These are phyloP conservation scores for Beauveria australis DNA, from an alignment of 2,329 filamentous ascomycete species.

Conservation along the genomic window DNA sequence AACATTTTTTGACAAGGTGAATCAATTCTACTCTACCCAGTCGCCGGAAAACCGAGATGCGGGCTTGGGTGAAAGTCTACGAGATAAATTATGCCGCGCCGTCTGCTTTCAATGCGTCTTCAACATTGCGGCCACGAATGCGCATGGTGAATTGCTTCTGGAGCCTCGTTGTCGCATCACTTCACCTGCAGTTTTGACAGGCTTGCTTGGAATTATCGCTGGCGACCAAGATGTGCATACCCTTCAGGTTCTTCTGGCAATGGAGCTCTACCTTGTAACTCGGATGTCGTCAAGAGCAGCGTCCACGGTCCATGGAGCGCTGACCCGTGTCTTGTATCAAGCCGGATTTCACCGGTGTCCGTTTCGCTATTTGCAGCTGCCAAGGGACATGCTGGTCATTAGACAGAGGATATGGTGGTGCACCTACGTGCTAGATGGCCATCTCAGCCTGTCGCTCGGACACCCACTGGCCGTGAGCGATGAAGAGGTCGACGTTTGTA, in stretches of 20 bases:
- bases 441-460: constrained; percentile 27
- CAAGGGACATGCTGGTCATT: constrained; percentile 22
- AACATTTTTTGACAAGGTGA: constrained; percentile 36
- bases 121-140: constrained; percentile 31
- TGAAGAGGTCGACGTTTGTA: constrained; percentile 29
- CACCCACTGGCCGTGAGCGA: constrained; percentile 28
- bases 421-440: constrained; percentile 29
- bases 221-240: constrained; percentile 35
- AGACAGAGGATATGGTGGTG: constrained; percentile 34
- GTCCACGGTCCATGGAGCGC: constrained; percentile 37
- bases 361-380: constrained; percentile 38
- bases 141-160: constrained; percentile 21
- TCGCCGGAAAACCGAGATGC: background rate
- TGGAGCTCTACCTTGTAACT: constrained; percentile 39
- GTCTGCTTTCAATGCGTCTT: constrained; percentile 43
- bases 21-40: constrained; percentile 27
- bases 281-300: constrained; percentile 40
- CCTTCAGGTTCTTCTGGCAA: constrained; percentile 39
- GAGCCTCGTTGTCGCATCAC: constrained; percentile 26
- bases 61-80: constrained; percentile 10
- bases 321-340: constrained; percentile 39
- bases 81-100: constrained; percentile 21
- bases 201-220: constrained; percentile 29
- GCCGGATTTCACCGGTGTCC: constrained; percentile 44
- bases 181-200: constrained; percentile 28